Evolutionary conservation across 352 stramenopile genomes (phyloP).

Genomic region (Thalassiosira mediterranea): DNA sequence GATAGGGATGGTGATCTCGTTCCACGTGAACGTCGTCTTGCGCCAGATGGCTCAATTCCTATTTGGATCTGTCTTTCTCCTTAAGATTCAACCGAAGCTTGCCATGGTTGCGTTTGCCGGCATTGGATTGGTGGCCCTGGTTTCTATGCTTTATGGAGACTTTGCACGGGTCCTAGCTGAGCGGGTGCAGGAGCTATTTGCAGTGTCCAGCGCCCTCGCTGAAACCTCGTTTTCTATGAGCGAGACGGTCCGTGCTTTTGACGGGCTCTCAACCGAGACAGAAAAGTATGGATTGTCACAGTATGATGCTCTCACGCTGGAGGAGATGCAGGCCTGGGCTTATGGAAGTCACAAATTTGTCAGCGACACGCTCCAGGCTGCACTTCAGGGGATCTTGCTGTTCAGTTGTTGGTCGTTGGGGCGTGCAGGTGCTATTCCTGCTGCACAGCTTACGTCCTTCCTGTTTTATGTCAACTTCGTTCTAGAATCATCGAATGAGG

Average conservation of each 20-base stretch:
- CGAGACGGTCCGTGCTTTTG: slow-evolving; percentile 78
- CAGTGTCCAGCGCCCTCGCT: slow-evolving; percentile 71
- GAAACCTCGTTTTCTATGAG: slow-evolving; percentile 83
- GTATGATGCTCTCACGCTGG: slow-evolving; percentile 69
- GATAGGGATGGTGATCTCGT: slow-evolving; percentile 79
- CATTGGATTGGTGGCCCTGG: slow-evolving; percentile 65
- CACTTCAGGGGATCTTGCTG: slow-evolving; percentile 65
- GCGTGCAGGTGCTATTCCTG: slow-evolving; percentile 54
- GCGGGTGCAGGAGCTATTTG: slow-evolving; percentile 78
- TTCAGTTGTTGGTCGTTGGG: slow-evolving; percentile 71
- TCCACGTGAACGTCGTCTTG: slow-evolving; percentile 80
- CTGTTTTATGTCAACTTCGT: slow-evolving; percentile 83
- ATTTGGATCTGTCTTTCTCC: slow-evolving; percentile 73
- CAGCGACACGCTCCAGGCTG: slow-evolving; percentile 73
- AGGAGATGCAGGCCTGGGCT: slow-evolving; percentile 81
- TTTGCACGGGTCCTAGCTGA: slow-evolving; percentile 67
- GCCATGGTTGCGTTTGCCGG: slow-evolving; percentile 71
- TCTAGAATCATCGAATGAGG: slow-evolving; percentile 78
- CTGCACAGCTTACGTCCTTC: slow-evolving; percentile 76
- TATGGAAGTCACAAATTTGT: slow-evolving; percentile 82
- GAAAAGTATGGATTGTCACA: slow-evolving; percentile 77
- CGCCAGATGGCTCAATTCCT: slow-evolving; percentile 78
- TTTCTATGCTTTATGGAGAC: slow-evolving; percentile 72
- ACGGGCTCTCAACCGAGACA: slow-evolving; percentile 68
- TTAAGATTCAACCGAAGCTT: slow-evolving; percentile 70